Conservation (phyloP, 805 yeast species). For the Kluyveromyces siamensis region DNA sequence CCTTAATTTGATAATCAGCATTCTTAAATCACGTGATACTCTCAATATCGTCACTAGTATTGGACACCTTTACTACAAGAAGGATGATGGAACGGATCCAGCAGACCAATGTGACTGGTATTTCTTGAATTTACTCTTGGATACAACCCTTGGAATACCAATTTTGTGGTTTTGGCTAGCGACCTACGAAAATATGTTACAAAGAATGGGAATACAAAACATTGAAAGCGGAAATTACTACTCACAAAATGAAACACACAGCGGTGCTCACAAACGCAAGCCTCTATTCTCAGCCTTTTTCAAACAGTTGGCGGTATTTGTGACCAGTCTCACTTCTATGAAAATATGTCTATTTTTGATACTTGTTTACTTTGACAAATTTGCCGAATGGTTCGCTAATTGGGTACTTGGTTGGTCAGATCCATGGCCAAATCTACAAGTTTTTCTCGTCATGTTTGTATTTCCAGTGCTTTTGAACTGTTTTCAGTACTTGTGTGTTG, state of each 20-base stretch:
- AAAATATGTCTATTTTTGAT: constrained; percentile 53
- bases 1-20: constrained; percentile 63
- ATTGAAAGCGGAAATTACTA: constrained; percentile 40
- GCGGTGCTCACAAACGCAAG: constrained; percentile 38
- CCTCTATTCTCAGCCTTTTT: constrained; percentile 54
- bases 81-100: constrained; percentile 28
- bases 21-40: constrained; percentile 33
- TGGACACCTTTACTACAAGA: background rate
- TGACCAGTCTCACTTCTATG: constrained; percentile 52
- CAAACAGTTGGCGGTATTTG: constrained; percentile 65
- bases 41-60: no score
- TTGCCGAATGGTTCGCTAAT: constrained; percentile 70
- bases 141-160: constrained; percentile 91
- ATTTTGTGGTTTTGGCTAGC: constrained; percentile 54
- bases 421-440: constrained; percentile 71
- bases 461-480: constrained; percentile 69
- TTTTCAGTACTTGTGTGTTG: constrained; percentile 64
- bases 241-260: constrained; percentile 26
- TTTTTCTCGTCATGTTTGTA: constrained; percentile 77
- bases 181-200: constrained; percentile 37
- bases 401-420: constrained; percentile 77
- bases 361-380: constrained; percentile 51
- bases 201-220: constrained; percentile 27
- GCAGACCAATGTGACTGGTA: constrained; percentile 91
- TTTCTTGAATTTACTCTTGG: constrained; percentile 77